phyloP scores from a whole-genome alignment of 495 filamentous ascomycete species.

The Pyrenula massariospora region DNA sequence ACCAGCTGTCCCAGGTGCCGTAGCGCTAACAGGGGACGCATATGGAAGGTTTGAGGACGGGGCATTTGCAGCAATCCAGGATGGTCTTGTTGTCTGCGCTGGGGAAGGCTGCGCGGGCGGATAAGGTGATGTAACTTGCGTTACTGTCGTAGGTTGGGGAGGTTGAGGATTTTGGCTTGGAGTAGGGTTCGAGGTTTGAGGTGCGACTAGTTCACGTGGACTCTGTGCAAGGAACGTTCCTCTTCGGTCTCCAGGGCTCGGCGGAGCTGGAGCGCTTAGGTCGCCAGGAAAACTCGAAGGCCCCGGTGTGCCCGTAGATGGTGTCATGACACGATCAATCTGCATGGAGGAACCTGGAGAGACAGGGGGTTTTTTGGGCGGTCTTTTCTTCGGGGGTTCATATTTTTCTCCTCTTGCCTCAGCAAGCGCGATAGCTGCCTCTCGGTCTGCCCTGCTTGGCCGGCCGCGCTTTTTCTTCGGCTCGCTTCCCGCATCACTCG shows the following conservation, averaged over 20 bases:
- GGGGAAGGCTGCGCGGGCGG: neutral
- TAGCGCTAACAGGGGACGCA: neutral
- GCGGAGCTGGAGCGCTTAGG: neutral
- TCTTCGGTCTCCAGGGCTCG: neutral
- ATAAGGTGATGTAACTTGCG: neutral
- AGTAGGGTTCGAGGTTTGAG: neutral
- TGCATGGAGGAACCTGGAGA: neutral
- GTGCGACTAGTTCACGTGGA: neutral
- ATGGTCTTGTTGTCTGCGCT: neutral
- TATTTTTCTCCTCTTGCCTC: neutral
- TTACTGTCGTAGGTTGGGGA: neutral
- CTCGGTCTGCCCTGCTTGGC: neutral
- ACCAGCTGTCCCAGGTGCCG: too few species aligned
- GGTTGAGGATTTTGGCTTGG: neutral
- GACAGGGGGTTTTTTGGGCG: neutral
- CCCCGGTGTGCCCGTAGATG: neutral
- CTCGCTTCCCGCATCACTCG: neutral
- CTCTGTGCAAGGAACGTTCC: neutral
- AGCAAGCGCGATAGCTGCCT: neutral
- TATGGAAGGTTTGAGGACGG: neutral
- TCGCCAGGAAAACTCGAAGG: neutral
- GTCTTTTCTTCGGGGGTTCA: neutral
- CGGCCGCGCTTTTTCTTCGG: neutral
- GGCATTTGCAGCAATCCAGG: neutral
- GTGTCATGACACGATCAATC: neutral